Conservation (phyloP, 129 eudicot genomes). For the Artemisia argyi region DNA sequence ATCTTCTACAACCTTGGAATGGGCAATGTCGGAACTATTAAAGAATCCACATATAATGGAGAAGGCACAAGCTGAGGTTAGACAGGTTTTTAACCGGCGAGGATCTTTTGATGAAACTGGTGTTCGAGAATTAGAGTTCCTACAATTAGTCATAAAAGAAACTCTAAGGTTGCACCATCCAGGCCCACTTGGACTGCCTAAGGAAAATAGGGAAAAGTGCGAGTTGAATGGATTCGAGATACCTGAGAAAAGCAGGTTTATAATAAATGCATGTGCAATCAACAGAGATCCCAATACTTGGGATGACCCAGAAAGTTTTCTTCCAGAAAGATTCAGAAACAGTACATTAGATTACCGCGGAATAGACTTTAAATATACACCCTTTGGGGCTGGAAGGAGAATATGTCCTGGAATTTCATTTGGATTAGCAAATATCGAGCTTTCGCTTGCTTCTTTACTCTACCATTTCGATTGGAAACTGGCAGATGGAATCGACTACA, state of each 20-base stretch:
- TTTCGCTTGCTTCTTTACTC: conserved; percentile 26
- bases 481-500: conserved; percentile 30
- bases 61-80: conserved; percentile 19
- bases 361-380: conserved; percentile 13
- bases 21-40: conserved; percentile 27
- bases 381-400: conserved; percentile 28
- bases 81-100: conserved; percentile 4
- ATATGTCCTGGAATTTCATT: conserved; percentile 25
- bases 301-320: conserved; percentile 26
- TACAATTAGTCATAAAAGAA: conserved; percentile 17
- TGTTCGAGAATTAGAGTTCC: conserved; percentile 16
- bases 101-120: conserved; percentile 3
- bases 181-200: conserved; percentile 23
- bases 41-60: conserved; percentile 21
- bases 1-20: conserved; percentile 19
- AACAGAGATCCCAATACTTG: conserved; percentile 19
- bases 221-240: conserved; percentile 17
- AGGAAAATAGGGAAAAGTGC: conserved; percentile 19
- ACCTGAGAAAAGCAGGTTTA: conserved; percentile 16
- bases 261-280: conserved; percentile 23
- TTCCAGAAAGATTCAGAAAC: conserved; percentile 25
- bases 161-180: conserved; percentile 23
- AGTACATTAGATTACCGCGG: conserved; percentile 22
- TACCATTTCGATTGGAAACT: conserved; percentile 50
- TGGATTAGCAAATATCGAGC: conserved; percentile 22